A percentile compares a stretch with the other conserved stretches of the same genome.
Evolutionary conservation across 148 eudicot species (phyloP).

Genomic region (Fagopyrum tataricum): DNA sequence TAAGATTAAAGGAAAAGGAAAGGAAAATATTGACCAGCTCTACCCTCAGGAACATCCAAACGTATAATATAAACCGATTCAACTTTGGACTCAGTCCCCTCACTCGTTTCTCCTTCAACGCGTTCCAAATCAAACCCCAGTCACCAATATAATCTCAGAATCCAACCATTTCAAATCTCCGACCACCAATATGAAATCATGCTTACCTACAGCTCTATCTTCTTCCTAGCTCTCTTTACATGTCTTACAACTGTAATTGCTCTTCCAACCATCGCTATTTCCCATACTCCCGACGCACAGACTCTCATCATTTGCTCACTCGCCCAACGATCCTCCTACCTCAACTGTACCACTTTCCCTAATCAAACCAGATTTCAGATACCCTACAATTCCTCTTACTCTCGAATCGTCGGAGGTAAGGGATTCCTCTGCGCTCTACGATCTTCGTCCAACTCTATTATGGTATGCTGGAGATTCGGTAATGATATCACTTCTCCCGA

Average conservation of each 20-base stretch:
- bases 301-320: slow-evolving; percentile 57
- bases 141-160: not conserved
- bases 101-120: not conserved
- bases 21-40: not conserved
- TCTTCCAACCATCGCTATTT: slow-evolving; percentile 66
- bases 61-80: not conserved
- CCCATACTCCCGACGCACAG: slow-evolving; percentile 26
- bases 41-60: not conserved
- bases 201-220: slow-evolving; percentile 3
- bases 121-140: not conserved
- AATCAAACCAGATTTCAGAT: slow-evolving; percentile 18
- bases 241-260: slow-evolving; percentile 22
- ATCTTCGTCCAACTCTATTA: slow-evolving; percentile 27
- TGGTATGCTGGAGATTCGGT: slow-evolving; percentile 67
- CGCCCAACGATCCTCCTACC: slow-evolving; percentile 18
- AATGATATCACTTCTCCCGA: not conserved
- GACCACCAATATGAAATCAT: slow-evolving; percentile 5
- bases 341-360: slow-evolving; percentile 54
- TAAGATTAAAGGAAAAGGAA: too few species aligned
- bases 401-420: slow-evolving; percentile 57
- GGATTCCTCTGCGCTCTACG: slow-evolving; percentile 52
- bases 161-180: not conserved
- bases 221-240: slow-evolving; percentile 13
- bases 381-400: slow-evolving; percentile 22
- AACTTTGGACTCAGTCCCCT: not conserved